Percentiles rank a stretch among this genome's conserved stretches.
Evolutionary conservation across 2,329 filamentous ascomycete species (phyloP).

Genomic region (Diaporthe eres): DNA sequence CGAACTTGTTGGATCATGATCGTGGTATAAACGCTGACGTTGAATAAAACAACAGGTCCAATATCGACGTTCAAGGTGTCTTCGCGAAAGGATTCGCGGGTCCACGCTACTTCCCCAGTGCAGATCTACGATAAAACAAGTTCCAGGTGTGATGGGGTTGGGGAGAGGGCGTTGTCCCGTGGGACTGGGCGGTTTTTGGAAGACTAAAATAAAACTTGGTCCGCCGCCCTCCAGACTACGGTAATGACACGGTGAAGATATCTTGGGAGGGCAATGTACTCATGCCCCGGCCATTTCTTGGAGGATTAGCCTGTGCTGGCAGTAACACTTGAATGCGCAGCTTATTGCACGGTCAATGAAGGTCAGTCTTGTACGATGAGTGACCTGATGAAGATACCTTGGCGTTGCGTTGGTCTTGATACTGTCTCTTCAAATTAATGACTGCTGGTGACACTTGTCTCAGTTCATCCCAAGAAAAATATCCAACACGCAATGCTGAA

Average conservation of each 20-base stretch:
- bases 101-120: conserved; percentile 83
- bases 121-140: conserved; percentile 68
- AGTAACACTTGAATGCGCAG: conserved; percentile 8
- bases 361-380: background rate
- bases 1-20: background rate
- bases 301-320: conserved; percentile 2
- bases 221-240: background rate
- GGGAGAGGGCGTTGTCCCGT: background rate
- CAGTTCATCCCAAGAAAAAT: background rate
- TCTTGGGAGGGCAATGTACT: background rate
- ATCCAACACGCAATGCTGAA: background rate
- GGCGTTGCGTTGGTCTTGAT: background rate
- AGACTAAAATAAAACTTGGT: background rate
- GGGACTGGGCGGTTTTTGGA: background rate
- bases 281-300: background rate
- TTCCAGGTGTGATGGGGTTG: background rate
- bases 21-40: background rate
- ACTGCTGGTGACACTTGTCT: background rate
- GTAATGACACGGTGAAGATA: background rate
- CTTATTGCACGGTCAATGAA: background rate
- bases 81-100: conserved; percentile 88
- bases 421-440: too few relatives aligned
- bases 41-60: conserved; percentile 59
- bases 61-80: conserved; percentile 89
- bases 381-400: background rate